Conservation (phyloP, 352 stramenopile species). For the Phytophthora nicotianae region DNA sequence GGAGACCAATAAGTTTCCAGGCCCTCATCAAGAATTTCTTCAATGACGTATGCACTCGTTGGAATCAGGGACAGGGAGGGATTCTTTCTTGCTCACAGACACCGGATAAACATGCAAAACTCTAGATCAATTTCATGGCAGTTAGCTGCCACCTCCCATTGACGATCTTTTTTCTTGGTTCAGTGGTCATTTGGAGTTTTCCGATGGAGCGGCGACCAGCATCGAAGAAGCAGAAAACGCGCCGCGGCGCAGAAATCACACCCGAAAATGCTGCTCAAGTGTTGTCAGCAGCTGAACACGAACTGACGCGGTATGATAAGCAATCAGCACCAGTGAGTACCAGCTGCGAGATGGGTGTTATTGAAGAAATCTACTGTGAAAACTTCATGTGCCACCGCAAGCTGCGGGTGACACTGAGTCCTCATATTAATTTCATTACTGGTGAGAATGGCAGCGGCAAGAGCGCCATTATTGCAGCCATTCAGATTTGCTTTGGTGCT, state of each 20-base stretch:
- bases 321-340: neutral
- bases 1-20: neutral
- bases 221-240: neutral
- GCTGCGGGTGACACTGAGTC: constrained; percentile 84
- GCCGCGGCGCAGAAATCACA: neutral
- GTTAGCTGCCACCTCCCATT: neutral
- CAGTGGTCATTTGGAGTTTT: neutral
- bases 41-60: too few species aligned
- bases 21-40: too few species aligned
- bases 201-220: neutral
- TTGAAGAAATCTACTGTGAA: constrained; percentile 95
- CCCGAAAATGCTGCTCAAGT: neutral
- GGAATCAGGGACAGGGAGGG: too few species aligned
- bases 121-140: too few species aligned
- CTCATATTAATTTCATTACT: constrained; percentile 89
- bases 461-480: constrained; percentile 95
- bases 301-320: neutral
- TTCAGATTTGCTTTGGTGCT: constrained; percentile 97
- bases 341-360: constrained; percentile 88
- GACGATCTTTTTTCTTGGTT: neutral
- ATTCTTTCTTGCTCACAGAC: too few species aligned
- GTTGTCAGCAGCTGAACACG: neutral
- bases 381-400: constrained; percentile 99
- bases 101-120: too few species aligned
- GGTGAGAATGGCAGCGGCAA: constrained; percentile 96